Percentiles rank a stretch among this genome's conserved stretches.
Conservation (phyloP, 2,329 filamentous ascomycete species). For the Colletotrichum siamense region DNA sequence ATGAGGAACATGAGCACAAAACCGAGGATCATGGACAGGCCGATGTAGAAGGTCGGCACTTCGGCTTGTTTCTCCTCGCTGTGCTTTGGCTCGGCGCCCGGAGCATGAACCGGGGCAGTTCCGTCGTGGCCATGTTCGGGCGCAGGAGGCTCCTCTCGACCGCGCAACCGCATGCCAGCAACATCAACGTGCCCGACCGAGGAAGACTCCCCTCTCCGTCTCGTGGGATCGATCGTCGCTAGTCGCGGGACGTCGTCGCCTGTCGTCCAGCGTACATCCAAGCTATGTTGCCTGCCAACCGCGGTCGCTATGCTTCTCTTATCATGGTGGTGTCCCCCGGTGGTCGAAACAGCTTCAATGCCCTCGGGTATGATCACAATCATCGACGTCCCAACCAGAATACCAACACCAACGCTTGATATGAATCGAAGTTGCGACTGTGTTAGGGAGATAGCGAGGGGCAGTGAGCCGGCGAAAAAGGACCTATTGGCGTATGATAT, state of each 20-base stretch:
- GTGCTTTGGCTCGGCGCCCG: conserved; percentile 27
- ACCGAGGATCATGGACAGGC: conserved; percentile 83
- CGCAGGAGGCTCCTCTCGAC: not conserved
- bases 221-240: not conserved
- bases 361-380: conserved; percentile 98
- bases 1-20: conserved; percentile 98
- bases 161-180: not conserved
- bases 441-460: conserved; percentile 86
- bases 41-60: conserved; percentile 78
- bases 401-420: conserved; percentile 90
- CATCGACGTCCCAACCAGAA: conserved; percentile 91
- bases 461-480: conserved; percentile 90
- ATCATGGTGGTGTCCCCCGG: conserved; percentile 36
- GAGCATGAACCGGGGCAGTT: conserved; percentile 31
- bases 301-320: conserved; percentile 1
- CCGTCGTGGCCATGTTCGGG: conserved; percentile 27
- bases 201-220: not conserved
- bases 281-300: not conserved
- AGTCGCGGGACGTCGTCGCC: not conserved
- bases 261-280: not conserved
- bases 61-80: conserved; percentile 41
- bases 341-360: conserved; percentile 83
- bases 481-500: conserved; percentile 63
- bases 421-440: conserved; percentile 87
- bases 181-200: not conserved